Conservation (phyloP, 2,329 filamentous ascomycete genomes). For the Graphiopsis chlorocephala region DNA sequence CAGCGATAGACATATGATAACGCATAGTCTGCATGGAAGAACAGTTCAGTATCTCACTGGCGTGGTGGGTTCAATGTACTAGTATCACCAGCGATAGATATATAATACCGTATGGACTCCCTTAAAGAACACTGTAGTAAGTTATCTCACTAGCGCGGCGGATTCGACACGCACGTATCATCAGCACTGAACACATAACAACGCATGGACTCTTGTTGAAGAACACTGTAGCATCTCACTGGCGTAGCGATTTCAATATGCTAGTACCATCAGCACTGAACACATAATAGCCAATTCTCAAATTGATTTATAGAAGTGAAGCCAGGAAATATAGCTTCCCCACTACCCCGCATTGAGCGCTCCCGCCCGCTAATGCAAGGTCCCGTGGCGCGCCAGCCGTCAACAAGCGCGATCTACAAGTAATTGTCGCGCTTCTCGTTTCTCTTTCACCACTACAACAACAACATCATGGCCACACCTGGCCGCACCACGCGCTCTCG, state of each 20-base stretch:
- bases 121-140: too few species aligned
- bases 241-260: not conserved
- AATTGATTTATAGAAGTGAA: not conserved
- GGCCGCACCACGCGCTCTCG: constrained; percentile 9
- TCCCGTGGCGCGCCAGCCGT: constrained; percentile 7
- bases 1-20: not conserved
- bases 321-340: not conserved
- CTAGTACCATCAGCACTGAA: not conserved
- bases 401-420: not conserved
- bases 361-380: constrained; percentile 11
- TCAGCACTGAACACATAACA: not conserved
- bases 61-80: not conserved
- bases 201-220: not conserved
- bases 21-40: not conserved
- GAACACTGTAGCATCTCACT: not conserved
- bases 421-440: not conserved
- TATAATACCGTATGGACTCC: too few species aligned
- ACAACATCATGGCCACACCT: constrained; percentile 11
- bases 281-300: not conserved
- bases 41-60: not conserved
- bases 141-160: not conserved
- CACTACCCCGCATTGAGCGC: not conserved
- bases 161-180: not conserved
- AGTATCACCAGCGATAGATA: not conserved
- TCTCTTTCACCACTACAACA: not conserved